These are phyloP conservation scores for Vanrija humicola DNA, from an alignment of 1,284 basidiomycete species.

Conservation along the genomic window DNA sequence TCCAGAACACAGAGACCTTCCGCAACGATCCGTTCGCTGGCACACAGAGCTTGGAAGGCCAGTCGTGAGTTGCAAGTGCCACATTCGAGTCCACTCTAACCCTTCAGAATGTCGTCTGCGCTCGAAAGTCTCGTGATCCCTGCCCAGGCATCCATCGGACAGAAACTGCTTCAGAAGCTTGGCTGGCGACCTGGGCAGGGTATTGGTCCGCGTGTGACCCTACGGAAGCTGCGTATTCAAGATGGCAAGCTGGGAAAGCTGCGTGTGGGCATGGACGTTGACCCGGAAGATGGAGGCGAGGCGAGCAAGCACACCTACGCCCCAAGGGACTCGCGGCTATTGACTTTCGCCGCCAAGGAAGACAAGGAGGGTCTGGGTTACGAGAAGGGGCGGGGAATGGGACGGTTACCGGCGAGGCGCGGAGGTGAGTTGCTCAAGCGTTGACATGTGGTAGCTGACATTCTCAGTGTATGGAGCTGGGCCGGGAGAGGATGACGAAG, in stretches of 20 bases:
- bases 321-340: conserved; percentile 68
- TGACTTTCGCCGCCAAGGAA: conserved; percentile 64
- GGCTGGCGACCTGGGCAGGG: conserved; percentile 93
- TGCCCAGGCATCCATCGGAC: conserved; percentile 60
- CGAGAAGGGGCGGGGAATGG: conserved; percentile 61
- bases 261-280: conserved; percentile 43
- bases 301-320: conserved; percentile 81
- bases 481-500: conserved; percentile 81
- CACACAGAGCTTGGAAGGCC: conserved; percentile 52
- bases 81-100: conserved; percentile 3
- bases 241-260: conserved; percentile 54
- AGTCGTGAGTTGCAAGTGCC: conserved; percentile 17
- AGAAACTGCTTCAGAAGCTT: conserved; percentile 84
- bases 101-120: conserved; percentile 55
- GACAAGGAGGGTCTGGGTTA: conserved; percentile 78
- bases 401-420: conserved; percentile 30
- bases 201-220: conserved; percentile 82
- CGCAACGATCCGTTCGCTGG: conserved; percentile 62
- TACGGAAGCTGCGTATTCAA: conserved; percentile 68
- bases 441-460: too few relatives aligned
- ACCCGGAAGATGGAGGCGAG: conserved; percentile 57
- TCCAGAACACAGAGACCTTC: conserved; percentile 56
- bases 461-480: conserved; percentile 32
- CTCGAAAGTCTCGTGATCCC: conserved; percentile 42
- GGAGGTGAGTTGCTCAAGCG: conserved; percentile 16